Evolutionary conservation across 1,284 basidiomycete species (phyloP), one percentile per base, ranked within the genome.

Genomic region (Microbotryum saponariae): DNA sequence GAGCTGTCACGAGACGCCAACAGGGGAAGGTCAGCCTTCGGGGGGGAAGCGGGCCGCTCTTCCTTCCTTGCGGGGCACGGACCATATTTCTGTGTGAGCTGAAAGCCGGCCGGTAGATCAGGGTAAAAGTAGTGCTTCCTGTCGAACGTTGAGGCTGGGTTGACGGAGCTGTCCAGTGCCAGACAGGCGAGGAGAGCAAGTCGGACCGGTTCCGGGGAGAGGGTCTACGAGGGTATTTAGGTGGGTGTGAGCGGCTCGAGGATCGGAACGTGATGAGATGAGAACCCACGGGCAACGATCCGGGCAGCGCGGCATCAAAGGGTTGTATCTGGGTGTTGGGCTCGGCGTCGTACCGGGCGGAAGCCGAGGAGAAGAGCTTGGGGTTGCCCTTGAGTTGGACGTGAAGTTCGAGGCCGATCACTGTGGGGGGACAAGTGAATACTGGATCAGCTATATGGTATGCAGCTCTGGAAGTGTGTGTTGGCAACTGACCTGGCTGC

Each of bases 41-140:
- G 37, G 37, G 37, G 16, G 37, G 3, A 42, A 42, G 37, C 37
- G 9, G 37, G 16, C 37, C 16, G 37, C 25, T 6, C n/a, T 5
- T 9, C 37, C 21, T n/a, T 45, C 58, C 7, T 7, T 21, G 25
- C 29, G 3, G 42, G 31, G 12, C 27, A 72, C 82, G 60, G 59
- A 87, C 87, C 81, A 75, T 97, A 97, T 69, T 91, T 88, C 73
- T 97, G 94, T 0, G 94, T 97, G 66, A 97, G 94, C 77, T 99
- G 96, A 76, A 93, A 98, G 0, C 93, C 94, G 4, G 87, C 80
- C 0, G 96, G 91, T 37, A 97, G 82, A 76, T 98, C 94, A 2
- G 90, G 83, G 74, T 99, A 98, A 76, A 97, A 97, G 75, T 98
- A 99, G 75, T 98, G 94, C 74, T 99, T 99, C 69, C 94, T 81